Evolutionary conservation across 2,329 filamentous ascomycete genomes (phyloP), one percentile per base, ranked within the genome.

Genomic region (Fusarium duplospermum): DNA sequence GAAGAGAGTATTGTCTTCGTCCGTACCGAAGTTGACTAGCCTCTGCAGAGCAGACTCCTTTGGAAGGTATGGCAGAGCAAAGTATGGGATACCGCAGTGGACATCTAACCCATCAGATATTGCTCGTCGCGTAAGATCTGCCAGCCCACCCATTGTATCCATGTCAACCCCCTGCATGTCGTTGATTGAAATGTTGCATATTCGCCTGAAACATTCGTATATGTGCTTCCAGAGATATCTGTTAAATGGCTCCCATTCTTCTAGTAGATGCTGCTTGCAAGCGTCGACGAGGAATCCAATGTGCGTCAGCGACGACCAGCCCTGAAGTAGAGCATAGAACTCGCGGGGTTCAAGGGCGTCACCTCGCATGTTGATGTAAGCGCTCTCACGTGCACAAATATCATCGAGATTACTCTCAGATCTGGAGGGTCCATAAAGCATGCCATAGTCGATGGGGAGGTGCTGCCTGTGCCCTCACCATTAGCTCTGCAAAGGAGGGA

Each of bases 171-270:
- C 33, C 14, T 24, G 1, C 8, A 38, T 13, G 14, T 2, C 4
- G 9, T n/a, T 1, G 4, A 11, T 4, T 27, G 47, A 52, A 9
- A 4, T 6, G 18, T 29, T 0, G 9, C 45, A 27, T 13, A 3
- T 7, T 7, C 4, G 0, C 10, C 1, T 2, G 8, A 18, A 57
- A 18, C 1, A 10, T 4, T 2, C 0, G 14, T 18, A n/a, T 33
- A 61, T 61, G 2, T 13, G 16, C 3, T 3, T 18, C 60, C 60
- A 54, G 31, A 62, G 42, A 40, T 9, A 45, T 18, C 10, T 13
- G 38, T 61, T 61, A 20, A 61, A 47, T 4, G 14, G n/a, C 13
- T 47, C 29, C 58, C 58, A 61, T n/a, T 47, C 29, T 24, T 18
- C 58, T 10, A 4, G 31, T 3, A 45, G 16, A 13, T 40, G 27